Percentiles rank a stretch among this genome's conserved stretches.
Evolutionary conservation across 371 early-diverging fungal genomes (phyloP).

Genomic region (Sporodiniella umbellata): DNA sequence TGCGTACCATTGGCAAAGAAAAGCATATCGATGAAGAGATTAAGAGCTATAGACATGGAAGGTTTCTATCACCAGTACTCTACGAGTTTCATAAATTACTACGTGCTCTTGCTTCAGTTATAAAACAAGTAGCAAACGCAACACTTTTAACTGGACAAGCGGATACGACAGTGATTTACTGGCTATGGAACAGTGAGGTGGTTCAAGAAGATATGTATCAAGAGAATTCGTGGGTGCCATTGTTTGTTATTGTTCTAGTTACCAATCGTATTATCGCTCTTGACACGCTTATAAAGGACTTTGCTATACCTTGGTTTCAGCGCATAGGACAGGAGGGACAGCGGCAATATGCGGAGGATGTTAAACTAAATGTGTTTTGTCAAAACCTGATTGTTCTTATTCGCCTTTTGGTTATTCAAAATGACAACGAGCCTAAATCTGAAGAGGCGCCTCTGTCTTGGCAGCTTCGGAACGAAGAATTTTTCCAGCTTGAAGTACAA

Average conservation of each 20-base stretch:
- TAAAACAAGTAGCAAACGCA: slow-evolving; percentile 26
- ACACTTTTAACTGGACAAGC: slow-evolving; percentile 36
- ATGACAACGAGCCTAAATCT: slow-evolving; percentile 11
- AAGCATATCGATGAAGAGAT: slow-evolving; percentile 10
- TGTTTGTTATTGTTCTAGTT: slow-evolving; percentile 48
- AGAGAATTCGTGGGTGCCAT: slow-evolving; percentile 43
- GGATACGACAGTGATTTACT: slow-evolving; percentile 32
- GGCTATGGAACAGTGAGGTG: slow-evolving; percentile 25
- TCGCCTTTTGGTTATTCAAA: slow-evolving; percentile 49
- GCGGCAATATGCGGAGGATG: slow-evolving; percentile 29
- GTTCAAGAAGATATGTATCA: slow-evolving; percentile 29
- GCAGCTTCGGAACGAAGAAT: slow-evolving; percentile 34
- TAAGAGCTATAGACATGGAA: slow-evolving; percentile 4
- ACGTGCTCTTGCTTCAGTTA: slow-evolving; percentile 26
- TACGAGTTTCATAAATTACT: slow-evolving; percentile 30
- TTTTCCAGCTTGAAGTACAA: slow-evolving; percentile 27
- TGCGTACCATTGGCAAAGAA: slow-evolving; percentile 30
- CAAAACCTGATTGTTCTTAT: slow-evolving; percentile 47
- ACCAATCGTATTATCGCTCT: slow-evolving; percentile 40
- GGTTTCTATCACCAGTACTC: slow-evolving; percentile 5
- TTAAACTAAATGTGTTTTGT: slow-evolving; percentile 35
- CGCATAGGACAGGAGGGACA: slow-evolving; percentile 34
- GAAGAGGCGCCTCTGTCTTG: slow-evolving; percentile 20
- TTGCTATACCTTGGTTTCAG: slow-evolving; percentile 44
- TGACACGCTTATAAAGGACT: slow-evolving; percentile 35